Base-by-base conservation (phyloP, 164 flowering plant species). In the Umbilicus rupestris region DNA sequence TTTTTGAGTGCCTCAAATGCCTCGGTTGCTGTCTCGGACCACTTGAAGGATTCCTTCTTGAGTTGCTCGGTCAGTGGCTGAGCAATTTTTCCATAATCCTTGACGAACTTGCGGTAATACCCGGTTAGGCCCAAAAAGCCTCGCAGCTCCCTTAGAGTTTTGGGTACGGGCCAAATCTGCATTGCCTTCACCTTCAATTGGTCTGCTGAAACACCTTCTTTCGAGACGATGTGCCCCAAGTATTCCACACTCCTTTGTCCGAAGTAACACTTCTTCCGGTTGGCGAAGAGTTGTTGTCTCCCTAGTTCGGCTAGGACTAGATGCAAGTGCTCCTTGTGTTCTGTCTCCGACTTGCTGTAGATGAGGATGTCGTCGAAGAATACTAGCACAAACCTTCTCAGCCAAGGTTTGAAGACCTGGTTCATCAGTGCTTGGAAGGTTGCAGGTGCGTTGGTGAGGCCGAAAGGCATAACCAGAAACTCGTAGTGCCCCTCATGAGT, bases 361-460 rank as follows among this genome's bases (percentile, higher is more conserved):
- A 65, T n/a, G 50, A 65, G 41, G 2, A 65, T 65, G 45, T 65
- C 67, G 22, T 65, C 67, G 19, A 65, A 65, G 39, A 63, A 62
- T 1, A 62, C 64, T 15, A 62, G 7, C 1, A 62, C 41, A 26
- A 3, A 33, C 3, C 37, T 3, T 3, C 37, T 3, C 4, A 33
- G 37, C 37, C 3, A 6, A 3, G 37, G 37, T 33, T 33, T 33
- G 37, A 33, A 33, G 37, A 33, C 6, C 4, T 33, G 3, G 29
- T 33, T 33, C 37, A 33, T 33, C 37, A 2, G 4, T 3, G 37
- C 37, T 33, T 33, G 37, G 6, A 33, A 33, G 6, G 4, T 33
- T 6, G 37, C 37, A 3, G 37, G 37, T 2, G 37, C 37, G 6
- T 33, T 33, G 6, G 37, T 33, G 37, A 33, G 37, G 37, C 37